Conservation (phyloP, 2,329 filamentous ascomycete species). For the Cladophialophora chaetospira region DNA sequence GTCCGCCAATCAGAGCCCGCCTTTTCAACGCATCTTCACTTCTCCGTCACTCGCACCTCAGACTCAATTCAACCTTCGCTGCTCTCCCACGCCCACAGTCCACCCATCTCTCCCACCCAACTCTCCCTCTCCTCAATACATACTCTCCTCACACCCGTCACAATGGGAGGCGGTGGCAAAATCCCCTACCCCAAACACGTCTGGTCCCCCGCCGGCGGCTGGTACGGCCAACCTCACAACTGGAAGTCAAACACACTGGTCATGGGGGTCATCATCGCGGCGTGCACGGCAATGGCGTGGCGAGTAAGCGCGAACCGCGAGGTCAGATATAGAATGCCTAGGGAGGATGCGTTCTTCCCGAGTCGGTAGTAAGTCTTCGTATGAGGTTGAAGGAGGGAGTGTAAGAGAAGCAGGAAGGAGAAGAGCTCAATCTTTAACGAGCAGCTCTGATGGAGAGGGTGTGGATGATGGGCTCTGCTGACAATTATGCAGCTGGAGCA, state of each 20-base stretch:
- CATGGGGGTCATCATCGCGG: slow-evolving; percentile 67
- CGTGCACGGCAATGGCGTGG: slow-evolving; percentile 69
- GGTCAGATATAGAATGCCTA: slow-evolving; percentile 72
- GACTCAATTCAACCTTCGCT: background rate
- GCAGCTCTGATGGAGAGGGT: no score
- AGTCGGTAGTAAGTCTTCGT: slow-evolving; percentile 71
- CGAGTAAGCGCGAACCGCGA: slow-evolving; percentile 74
- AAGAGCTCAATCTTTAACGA: no score
- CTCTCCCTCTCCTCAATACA: background rate
- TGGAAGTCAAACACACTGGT: slow-evolving; percentile 91
- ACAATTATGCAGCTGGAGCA: slow-evolving; percentile 63
- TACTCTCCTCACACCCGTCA: background rate
- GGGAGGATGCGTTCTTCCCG: slow-evolving; percentile 75
- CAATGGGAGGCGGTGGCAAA: slow-evolving; percentile 76
- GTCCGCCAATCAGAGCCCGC: slow-evolving; percentile 11
- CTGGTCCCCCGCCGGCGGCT: slow-evolving; percentile 97
- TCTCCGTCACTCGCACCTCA: background rate
- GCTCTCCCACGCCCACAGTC: background rate
- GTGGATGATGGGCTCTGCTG: background rate
- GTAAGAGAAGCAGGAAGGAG: no score
- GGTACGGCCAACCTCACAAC: slow-evolving; percentile 93
- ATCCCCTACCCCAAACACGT: slow-evolving; percentile 84
- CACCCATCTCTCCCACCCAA: background rate
- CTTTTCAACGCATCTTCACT: slow-evolving; percentile 8
- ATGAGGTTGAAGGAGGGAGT: no score